Evolutionary conservation across 208 protist species (phyloP).

Genomic region (Leishmania mexicana): DNA sequence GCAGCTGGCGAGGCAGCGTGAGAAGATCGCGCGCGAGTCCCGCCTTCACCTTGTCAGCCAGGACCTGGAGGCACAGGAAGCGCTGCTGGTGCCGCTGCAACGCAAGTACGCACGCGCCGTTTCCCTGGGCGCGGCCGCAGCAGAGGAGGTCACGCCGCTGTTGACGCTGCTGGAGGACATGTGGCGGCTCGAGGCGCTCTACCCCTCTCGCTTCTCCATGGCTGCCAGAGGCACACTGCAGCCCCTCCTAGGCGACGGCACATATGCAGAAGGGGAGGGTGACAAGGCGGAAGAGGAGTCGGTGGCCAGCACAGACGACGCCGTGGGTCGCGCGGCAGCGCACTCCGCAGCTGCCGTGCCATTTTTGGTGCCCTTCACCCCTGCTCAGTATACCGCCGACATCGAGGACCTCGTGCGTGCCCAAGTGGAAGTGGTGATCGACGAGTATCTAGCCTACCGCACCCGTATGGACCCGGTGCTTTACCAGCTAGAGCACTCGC

Average conservation of each 20-base stretch:
- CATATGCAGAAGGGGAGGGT: background rate
- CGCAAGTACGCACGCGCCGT: conserved; percentile 48
- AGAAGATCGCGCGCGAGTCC: conserved; percentile 68
- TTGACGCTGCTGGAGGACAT: conserved; percentile 64
- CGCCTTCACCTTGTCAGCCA: conserved; percentile 56
- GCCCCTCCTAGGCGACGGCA: conserved; percentile 13
- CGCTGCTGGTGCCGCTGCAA: conserved; percentile 48
- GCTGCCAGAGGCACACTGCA: conserved; percentile 33
- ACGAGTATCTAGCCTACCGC: conserved; percentile 75
- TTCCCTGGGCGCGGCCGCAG: conserved; percentile 32
- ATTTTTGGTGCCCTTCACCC: conserved; percentile 62
- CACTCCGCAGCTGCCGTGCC: background rate
- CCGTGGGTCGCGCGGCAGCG: background rate
- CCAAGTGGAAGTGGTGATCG: conserved; percentile 71
- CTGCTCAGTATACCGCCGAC: conserved; percentile 58
- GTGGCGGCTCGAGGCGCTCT: conserved; percentile 57
- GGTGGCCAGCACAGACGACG: background rate
- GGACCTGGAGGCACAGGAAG: conserved; percentile 57
- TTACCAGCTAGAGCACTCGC: conserved; percentile 49
- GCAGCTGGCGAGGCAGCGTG: conserved; percentile 47
- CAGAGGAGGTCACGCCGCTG: conserved; percentile 21
- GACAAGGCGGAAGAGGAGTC: background rate
- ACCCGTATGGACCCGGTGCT: conserved; percentile 75
- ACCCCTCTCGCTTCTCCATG: conserved; percentile 72
- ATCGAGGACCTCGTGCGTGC: conserved; percentile 64